Evolutionary conservation across 169 alveolate genomes (phyloP).

Genomic region (Miamiensis avidus): DNA sequence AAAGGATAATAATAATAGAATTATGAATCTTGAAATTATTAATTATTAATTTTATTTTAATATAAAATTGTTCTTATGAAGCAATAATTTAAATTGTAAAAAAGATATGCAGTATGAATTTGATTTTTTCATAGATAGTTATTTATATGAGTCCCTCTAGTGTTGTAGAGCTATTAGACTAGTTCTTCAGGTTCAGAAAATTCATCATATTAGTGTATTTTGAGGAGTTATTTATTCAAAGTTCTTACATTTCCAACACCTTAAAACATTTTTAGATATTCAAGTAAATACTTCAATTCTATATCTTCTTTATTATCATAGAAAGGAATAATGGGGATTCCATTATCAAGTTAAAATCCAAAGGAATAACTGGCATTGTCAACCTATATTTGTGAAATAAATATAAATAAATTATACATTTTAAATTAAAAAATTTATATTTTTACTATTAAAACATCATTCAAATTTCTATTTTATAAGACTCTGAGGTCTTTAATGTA

Average conservation of each 20-base stretch:
- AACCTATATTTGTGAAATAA: neutral
- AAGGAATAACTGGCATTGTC: constrained; percentile 73
- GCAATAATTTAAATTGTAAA: too few relatives aligned
- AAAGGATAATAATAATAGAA: too few relatives aligned
- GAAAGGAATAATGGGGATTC: constrained; percentile 77
- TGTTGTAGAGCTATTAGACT: neutral
- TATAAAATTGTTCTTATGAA: too few relatives aligned
- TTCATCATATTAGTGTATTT: neutral
- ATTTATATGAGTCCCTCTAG: neutral
- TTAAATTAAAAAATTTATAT: too few relatives aligned
- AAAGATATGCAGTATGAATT: too few relatives aligned
- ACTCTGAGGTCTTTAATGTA: constrained; percentile 80
- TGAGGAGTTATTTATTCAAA: neutral
- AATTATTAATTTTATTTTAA: too few relatives aligned
- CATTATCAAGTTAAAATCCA: constrained; percentile 67
- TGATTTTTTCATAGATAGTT: too few relatives aligned
- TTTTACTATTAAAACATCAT: neutral
- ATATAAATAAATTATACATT: too few relatives aligned
- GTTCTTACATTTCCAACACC: constrained; percentile 53
- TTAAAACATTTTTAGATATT: constrained; percentile 46
- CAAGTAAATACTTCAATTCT: constrained; percentile 57
- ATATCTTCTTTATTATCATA: constrained; percentile 61
- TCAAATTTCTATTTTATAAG: constrained; percentile 32
- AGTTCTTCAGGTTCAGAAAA: neutral
- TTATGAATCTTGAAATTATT: too few relatives aligned